Evolutionary conservation across 2,329 filamentous ascomycete species (phyloP), one percentile per base, ranked within the genome.

Genomic region (Aureobasidium lini): DNA sequence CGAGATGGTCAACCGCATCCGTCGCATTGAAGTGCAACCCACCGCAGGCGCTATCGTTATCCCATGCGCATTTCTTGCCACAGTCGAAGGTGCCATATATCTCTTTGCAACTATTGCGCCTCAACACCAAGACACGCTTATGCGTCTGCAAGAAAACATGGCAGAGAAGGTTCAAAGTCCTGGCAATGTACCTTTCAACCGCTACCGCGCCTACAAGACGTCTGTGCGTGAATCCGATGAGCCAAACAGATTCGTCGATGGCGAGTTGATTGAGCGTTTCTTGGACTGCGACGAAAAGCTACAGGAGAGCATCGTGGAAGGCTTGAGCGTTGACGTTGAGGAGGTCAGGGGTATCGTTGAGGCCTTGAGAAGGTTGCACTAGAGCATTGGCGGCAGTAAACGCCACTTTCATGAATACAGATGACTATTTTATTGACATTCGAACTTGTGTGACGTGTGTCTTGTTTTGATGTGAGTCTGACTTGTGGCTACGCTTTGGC

Each of bases 1-100:
- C 1, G 93, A 99, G 71, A 90, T 94, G 82, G 90, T 97, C 59
- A 99, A 99, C 69, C 83, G 85, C 34, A 95, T 97, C 59, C 83
- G 87, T 23, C 83, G 83, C 31, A 83, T 97, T 16, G 79, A 86
- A 57, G 84, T 95, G 9, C 79, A 84, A 31, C 78, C 84, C 3
- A 80, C 80, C 16, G 76, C 84, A 1, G 85, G 80, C 64, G 84
- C 89, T 8, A 78, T 87, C 29, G 84, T 96, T 7, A 77, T 87
- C 7, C 93, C 94, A 0, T 85, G 84, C 67, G 94, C 94, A 18
- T 96, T 97, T 70, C 75, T 97, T 56, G 92, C 84, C 61, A 97
- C 94, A 57, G 92, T 92, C 49, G 93, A 97, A 71, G 94, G 94
- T 29, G 88, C 88, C 0, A 86, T 99, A 50, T 96, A 96, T 72